Evolutionary conservation across 1,284 basidiomycete species (phyloP).

Genomic region (Tilletia indica): DNA sequence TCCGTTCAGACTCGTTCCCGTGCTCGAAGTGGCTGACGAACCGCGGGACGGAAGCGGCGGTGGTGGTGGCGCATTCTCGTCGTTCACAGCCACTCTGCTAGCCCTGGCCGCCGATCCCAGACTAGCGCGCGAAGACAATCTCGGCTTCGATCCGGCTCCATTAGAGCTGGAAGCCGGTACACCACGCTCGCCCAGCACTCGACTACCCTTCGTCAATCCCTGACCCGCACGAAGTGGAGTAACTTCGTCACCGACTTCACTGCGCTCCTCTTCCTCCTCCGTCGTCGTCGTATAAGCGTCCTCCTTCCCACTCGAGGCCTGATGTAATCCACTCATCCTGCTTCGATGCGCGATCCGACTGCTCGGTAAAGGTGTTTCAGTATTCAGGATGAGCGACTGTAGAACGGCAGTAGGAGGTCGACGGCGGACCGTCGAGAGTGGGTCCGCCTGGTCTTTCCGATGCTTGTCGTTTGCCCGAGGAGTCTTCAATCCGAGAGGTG

Average conservation of each 20-base stretch:
- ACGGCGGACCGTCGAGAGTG: not conserved
- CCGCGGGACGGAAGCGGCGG: not conserved
- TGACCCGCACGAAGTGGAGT: not conserved
- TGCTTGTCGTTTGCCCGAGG: not conserved
- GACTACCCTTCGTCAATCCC: not conserved
- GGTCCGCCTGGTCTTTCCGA: not conserved
- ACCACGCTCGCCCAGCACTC: not conserved
- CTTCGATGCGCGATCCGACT: conserved; percentile 9
- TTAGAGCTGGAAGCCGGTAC: no score
- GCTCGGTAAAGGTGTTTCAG: conserved; percentile 10
- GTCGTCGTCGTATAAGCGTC: not conserved
- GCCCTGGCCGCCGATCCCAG: not conserved
- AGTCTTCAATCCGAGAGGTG: not conserved
- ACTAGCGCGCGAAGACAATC: not conserved
- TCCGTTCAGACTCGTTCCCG: not conserved
- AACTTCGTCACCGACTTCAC: conserved; percentile 4
- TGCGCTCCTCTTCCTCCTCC: not conserved
- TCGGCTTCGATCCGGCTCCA: no score
- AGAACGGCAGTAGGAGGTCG: conserved; percentile 7
- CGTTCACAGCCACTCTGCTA: not conserved
- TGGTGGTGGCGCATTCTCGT: not conserved
- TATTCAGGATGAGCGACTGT: conserved; percentile 6
- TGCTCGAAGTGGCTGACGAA: not conserved
- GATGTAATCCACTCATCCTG: not conserved
- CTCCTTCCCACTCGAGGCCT: not conserved